Base-by-base conservation (phyloP, 768 basidiomycete genomes). In the Lyophyllum semitale region DNA sequence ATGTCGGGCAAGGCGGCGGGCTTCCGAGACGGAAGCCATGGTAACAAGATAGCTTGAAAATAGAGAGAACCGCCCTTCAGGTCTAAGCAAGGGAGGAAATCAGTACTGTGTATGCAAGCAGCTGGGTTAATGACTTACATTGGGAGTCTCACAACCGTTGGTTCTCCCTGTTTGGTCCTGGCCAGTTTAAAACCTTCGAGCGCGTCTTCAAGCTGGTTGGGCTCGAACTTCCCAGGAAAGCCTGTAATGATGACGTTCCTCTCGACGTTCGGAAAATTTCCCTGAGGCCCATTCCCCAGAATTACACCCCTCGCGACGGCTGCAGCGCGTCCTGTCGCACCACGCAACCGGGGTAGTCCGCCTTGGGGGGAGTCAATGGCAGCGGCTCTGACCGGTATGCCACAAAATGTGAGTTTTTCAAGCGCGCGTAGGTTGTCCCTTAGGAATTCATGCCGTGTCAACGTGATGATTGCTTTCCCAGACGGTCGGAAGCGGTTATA, bases 401-500 rank as follows among this genome's bases (percentile, higher is more conserved):
- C 84, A 47, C 77, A 77, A 15, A 89, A 63, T 4, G 73, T 64
- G n/a, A 78, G 54, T 2, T 71, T 73, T 45, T 73, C 61, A 4
- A 89, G 76, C 20, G 69, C 70, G 3, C 66, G 65, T 0, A 84
- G 49, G 53, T 76, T 81, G 26, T 68, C 65, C 15, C 63, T 65
- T 8, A 83, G 63, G 58, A 72, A 78, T 20, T 82, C 73, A 1
- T 82, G 68, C 32, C 76, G 71, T 11, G 77, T 67, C 53, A 91
- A 68, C 13, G 82, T 81, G 44, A 93, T 67, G 59, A 80, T 72
- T 7, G 87, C 90, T 20, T 71, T 69, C 27, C 84, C 82, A 1
- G 82, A 83, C 7, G 88, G 85, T 22, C 71, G 63, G 69, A 89
- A 88, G 48, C 78, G 78, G 35, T 75, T 60, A 61, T 92, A 89